Conservation (phyloP, 2,329 filamentous ascomycete species). For the Fusarium penzigii region DNA sequence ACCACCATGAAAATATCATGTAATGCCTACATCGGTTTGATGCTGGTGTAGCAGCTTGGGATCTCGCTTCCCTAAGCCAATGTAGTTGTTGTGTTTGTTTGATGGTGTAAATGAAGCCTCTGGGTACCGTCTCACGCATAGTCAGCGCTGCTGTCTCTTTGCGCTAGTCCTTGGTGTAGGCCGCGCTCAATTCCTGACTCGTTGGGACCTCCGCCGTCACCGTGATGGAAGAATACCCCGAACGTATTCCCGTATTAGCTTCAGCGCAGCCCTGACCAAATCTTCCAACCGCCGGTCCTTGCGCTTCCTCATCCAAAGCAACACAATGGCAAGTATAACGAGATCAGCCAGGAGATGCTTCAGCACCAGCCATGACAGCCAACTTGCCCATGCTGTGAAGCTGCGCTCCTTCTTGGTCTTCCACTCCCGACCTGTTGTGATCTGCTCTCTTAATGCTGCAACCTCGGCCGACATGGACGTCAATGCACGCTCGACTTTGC, state of each 20-base stretch:
- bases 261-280: constrained; percentile 65
- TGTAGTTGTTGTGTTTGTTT: neutral
- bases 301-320: constrained; percentile 72
- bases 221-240: constrained; percentile 60
- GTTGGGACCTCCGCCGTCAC: constrained; percentile 36
- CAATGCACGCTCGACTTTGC: constrained; percentile 79
- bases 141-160: neutral
- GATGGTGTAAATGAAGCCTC: neutral
- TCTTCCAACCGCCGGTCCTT: constrained; percentile 74
- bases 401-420: constrained; percentile 65
- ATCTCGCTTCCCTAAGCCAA: neutral
- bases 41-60: neutral
- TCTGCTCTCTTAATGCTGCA: constrained; percentile 87
- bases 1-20: too few species aligned
- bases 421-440: constrained; percentile 75
- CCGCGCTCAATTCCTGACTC: neutral
- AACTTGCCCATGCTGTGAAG: constrained; percentile 68
- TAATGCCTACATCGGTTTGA: neutral
- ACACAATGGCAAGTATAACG: constrained; percentile 62
- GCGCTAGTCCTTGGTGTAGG: too few species aligned
- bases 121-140: neutral
- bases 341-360: constrained; percentile 77
- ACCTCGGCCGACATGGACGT: constrained; percentile 91
- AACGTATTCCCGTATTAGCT: constrained; percentile 58
- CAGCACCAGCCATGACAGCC: constrained; percentile 66